Percentiles rank a stretch among this genome's conserved stretches.
Conservation (phyloP, 306 rosid species). For the Citrullus colocynthis region DNA sequence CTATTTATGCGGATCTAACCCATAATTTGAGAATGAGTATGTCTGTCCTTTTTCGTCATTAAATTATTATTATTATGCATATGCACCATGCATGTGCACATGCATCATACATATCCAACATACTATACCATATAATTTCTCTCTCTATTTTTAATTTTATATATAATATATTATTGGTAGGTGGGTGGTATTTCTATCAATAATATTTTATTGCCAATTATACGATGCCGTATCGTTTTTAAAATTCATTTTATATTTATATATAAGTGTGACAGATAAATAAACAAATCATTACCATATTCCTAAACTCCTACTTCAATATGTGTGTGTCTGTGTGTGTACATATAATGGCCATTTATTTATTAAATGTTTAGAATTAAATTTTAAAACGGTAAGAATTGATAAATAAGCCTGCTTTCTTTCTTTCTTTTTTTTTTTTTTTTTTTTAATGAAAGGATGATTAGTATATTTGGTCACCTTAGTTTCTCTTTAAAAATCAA, state of each 20-base stretch:
- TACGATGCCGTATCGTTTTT: conserved; percentile 3
- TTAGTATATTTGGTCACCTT: too few species aligned
- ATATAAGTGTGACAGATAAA: background rate
- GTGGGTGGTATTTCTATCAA: conserved; percentile 17
- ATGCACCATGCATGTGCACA: conserved; percentile 3
- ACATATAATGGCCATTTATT: too few species aligned
- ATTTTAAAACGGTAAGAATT: too few species aligned
- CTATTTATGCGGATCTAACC: conserved; percentile 58
- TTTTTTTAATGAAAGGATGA: too few species aligned
- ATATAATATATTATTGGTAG: conserved; percentile 14
- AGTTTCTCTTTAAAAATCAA: too few species aligned
- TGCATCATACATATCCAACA: background rate
- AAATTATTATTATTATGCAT: background rate
- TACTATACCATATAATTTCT: background rate
- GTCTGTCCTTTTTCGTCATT: conserved; percentile 45
- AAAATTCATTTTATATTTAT: background rate
- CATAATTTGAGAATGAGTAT: conserved; percentile 57
- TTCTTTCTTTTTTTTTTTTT: too few species aligned
- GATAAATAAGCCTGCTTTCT: too few species aligned
- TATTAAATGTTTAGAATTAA: too few species aligned
- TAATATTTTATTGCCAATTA: conserved; percentile 9
- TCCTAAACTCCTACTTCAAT: background rate
- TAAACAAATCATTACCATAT: background rate
- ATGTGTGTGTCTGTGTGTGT: background rate
- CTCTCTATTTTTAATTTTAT: background rate